Evolutionary conservation across 305 asterid genomes (phyloP), one percentile per base, ranked within the genome.

Genomic region (Fraxinus ornus): DNA sequence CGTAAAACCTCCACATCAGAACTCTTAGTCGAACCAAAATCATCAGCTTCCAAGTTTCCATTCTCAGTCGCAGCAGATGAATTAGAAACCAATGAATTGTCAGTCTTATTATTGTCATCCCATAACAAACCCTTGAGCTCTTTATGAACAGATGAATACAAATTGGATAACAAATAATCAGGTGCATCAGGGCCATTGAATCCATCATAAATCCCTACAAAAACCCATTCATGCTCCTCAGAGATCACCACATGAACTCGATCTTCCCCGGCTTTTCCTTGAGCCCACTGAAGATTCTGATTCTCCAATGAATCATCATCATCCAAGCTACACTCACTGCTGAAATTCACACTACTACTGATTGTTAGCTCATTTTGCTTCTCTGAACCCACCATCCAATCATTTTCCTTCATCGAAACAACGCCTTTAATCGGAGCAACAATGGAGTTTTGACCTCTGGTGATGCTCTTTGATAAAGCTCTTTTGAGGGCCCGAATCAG

Each of bases 121-220:
- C 99, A 94, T 26, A 96, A 88, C 64, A 94, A 77, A 36, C 98
- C 98, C 33, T 93, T 92, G 76, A 96, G 93, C 84, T 96, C 99
- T 76, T 91, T 92, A 76, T 91, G 98, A 78, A 94, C 95, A 81
- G 94, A 88, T 0, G 91, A 39, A 22, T 94, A 96, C 88, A 96
- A 86, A 87, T 94, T 94, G n/a, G 97, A 87, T 9, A 96, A 75
- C 86, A 96, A 83, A 41, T 89, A 96, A 82, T 96, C 99, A 2
- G 99, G 97, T 0, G 98, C 99, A 82, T 96, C 98, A 0, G 98
- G 99, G 22, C 99, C 98, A 80, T 93, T 96, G 66, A 95, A 95
- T 77, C 98, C 98, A 84, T 95, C 98, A 30, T 95, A 95, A 75
- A 95, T 95, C 72, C 98, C 98, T 0, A 95, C 98, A 70, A 95